Conservation (phyloP, 495 filamentous ascomycete genomes). For the Xylaria castorea region DNA sequence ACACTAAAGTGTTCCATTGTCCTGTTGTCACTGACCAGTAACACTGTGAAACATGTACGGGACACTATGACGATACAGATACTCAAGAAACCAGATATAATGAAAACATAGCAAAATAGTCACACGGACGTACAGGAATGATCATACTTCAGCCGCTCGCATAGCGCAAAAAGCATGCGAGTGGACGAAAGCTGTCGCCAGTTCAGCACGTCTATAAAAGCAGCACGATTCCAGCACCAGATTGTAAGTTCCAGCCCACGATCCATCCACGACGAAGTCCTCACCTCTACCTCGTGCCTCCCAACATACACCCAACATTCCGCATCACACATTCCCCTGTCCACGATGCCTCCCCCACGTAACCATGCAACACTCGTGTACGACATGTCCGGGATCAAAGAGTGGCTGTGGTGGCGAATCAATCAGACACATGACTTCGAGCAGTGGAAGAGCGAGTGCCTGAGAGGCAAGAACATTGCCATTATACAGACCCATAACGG, state of each 20-base stretch:
- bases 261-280: not conserved
- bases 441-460: not conserved
- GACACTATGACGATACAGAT: not conserved
- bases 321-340: not conserved
- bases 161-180: not conserved
- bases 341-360: not conserved
- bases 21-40: not conserved
- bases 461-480: not conserved
- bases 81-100: not conserved
- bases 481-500: conserved; percentile 2
- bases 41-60: not conserved
- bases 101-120: not conserved
- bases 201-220: conserved; percentile 3
- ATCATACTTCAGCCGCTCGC: not conserved
- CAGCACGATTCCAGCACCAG: not conserved
- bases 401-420: not conserved
- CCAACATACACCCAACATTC: not conserved
- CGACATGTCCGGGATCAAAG: not conserved
- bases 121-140: not conserved
- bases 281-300: not conserved
- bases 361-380: not conserved
- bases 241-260: not conserved
- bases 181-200: not conserved
- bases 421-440: not conserved
- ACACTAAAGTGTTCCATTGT: not conserved